These are phyloP conservation scores for Penicillium brevicompactum DNA, from an alignment of 2,329 filamentous ascomycete species.

Conservation along the genomic window DNA sequence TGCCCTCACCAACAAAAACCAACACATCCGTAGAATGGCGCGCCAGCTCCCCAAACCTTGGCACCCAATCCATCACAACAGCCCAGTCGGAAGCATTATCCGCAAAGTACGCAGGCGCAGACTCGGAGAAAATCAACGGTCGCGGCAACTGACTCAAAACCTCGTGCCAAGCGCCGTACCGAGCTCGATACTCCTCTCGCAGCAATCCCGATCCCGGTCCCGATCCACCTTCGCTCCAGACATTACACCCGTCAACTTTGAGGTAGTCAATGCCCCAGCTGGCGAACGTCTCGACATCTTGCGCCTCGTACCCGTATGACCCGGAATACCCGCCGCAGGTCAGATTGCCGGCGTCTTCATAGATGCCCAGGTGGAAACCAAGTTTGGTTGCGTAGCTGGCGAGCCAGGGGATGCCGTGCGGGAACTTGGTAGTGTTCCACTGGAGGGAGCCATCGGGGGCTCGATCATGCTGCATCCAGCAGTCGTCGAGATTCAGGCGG, in stretches of 20 bases:
- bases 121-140: slow-evolving; percentile 50
- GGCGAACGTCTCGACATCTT: slow-evolving; percentile 44
- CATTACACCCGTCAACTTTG: slow-evolving; percentile 52
- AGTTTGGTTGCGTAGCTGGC: slow-evolving; percentile 39
- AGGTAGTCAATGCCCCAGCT: slow-evolving; percentile 51
- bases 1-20: slow-evolving; percentile 43
- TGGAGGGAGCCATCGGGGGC: slow-evolving; percentile 41
- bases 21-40: slow-evolving; percentile 49
- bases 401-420: slow-evolving; percentile 48
- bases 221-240: slow-evolving; percentile 16
- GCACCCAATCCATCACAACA: slow-evolving; percentile 49
- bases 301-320: slow-evolving; percentile 43
- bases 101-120: slow-evolving; percentile 50
- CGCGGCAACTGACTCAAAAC: slow-evolving; percentile 39
- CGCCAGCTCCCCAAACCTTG: slow-evolving; percentile 46
- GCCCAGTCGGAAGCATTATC: slow-evolving; percentile 49
- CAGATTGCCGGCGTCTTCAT: slow-evolving; percentile 47
- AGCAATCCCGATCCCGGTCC: slow-evolving; percentile 16
- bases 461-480: slow-evolving; percentile 45
- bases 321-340: slow-evolving; percentile 51
- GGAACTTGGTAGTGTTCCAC: slow-evolving; percentile 47
- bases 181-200: slow-evolving; percentile 28
- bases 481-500: slow-evolving; percentile 51
- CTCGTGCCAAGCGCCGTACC: slow-evolving; percentile 48
- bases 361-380: slow-evolving; percentile 51